Conservation (phyloP, 2,329 filamentous ascomycete genomes). For the Fulvia fulva region DNA sequence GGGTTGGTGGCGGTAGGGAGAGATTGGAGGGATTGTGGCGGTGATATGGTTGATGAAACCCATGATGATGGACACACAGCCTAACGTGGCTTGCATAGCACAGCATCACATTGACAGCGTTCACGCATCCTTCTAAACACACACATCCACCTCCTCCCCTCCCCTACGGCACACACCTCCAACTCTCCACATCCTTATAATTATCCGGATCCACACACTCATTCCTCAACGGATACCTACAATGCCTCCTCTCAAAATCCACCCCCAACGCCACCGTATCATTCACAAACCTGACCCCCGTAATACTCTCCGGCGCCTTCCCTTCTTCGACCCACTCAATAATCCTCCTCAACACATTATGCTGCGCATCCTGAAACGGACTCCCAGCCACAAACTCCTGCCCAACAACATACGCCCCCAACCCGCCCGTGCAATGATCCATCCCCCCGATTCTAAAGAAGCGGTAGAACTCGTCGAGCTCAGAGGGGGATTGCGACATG, state of each 20-base stretch:
- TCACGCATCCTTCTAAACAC: neutral
- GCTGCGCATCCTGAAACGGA: constrained; percentile 20
- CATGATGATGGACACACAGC: neutral
- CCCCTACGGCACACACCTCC: constrained; percentile 24
- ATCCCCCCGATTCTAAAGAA: constrained; percentile 52
- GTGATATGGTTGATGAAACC: neutral
- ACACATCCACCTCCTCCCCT: neutral
- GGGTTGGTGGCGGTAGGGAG: no score
- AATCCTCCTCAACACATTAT: constrained; percentile 49
- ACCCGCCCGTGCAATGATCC: constrained; percentile 48
- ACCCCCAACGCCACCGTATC: constrained; percentile 37
- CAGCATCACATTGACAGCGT: neutral
- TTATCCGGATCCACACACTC: constrained; percentile 24
- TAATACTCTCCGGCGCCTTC: constrained; percentile 28
- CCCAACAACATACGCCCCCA: constrained; percentile 40
- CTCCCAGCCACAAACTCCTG: constrained; percentile 24
- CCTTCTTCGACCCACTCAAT: constrained; percentile 34
- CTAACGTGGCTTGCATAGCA: neutral
- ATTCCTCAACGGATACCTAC: constrained; percentile 33
- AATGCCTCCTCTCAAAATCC: constrained; percentile 45
- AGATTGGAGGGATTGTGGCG: neutral
- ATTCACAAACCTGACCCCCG: constrained; percentile 43
- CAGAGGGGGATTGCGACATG: constrained; percentile 45
- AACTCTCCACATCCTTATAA: constrained; percentile 25
- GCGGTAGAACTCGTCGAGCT: constrained; percentile 52